phyloP scores from a whole-genome alignment of 305 asterid genomes.

The Fraxinus velutina region DNA sequence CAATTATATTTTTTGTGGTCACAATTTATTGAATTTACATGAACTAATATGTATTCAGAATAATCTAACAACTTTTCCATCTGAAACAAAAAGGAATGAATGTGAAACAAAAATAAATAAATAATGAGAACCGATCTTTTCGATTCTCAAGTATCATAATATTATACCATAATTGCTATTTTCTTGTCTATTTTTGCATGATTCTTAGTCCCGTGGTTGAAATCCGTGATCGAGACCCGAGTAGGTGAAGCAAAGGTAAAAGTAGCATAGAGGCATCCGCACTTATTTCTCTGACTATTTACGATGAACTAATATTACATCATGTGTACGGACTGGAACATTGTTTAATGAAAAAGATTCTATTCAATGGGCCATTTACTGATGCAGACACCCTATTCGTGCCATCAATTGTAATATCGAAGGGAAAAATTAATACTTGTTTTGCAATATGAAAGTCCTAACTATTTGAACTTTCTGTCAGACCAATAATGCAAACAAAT shows the following conservation, averaged over 20 bases:
- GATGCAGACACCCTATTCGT: not conserved
- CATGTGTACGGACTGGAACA: not conserved
- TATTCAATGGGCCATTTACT: not conserved
- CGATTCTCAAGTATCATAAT: not conserved
- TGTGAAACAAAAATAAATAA: not conserved
- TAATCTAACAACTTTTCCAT: not conserved
- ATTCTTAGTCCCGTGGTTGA: not conserved
- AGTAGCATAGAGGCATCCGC: not conserved
- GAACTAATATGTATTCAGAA: not conserved
- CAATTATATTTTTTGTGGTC: not conserved
- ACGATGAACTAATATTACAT: not conserved
- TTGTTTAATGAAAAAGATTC: not conserved
- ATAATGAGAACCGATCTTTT: not conserved
- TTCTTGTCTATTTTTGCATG: no score
- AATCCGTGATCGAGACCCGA: not conserved
- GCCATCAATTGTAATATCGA: not conserved
- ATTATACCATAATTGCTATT: not conserved
- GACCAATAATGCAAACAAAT: not conserved
- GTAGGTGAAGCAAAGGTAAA: not conserved
- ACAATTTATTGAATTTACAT: not conserved
- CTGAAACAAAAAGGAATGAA: not conserved
- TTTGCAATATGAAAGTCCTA: not conserved
- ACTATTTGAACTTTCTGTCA: not conserved
- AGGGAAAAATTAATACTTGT: not conserved
- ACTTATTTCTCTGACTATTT: not conserved